Percentiles rank a stretch among this genome's conserved stretches.
phyloP scores from a whole-genome alignment of 1,284 basidiomycete genomes.

The Ustilago hordei region DNA sequence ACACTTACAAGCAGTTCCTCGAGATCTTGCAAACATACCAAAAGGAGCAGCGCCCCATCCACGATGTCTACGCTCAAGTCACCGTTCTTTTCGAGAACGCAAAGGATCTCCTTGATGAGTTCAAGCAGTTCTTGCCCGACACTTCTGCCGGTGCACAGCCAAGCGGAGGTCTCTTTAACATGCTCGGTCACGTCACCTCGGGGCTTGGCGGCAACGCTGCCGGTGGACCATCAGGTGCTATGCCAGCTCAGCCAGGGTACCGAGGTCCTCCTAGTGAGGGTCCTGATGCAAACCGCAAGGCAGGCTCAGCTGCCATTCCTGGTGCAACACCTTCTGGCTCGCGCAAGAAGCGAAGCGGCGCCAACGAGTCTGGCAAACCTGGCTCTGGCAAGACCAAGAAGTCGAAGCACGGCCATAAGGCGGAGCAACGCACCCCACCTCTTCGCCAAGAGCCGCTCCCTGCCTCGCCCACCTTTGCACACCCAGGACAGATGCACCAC shows the following conservation, averaged over 20 bases:
- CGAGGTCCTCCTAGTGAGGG: constrained; percentile 63
- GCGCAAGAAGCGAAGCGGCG: constrained; percentile 58
- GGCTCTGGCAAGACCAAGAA: constrained; percentile 60
- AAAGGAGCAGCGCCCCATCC: constrained; percentile 87
- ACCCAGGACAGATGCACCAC: constrained; percentile 50
- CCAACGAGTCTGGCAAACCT: constrained; percentile 45
- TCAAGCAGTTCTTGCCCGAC: constrained; percentile 95
- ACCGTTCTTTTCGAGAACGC: constrained; percentile 91
- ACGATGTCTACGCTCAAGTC: constrained; percentile 93
- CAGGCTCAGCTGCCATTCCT: constrained; percentile 75
- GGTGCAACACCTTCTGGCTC: constrained; percentile 45
- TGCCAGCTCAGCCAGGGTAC: constrained; percentile 32
- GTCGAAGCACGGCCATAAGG: constrained; percentile 62
- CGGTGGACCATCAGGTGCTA: constrained; percentile 36
- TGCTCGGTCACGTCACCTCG: constrained; percentile 70
- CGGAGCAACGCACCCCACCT: constrained; percentile 50
- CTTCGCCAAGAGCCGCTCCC: constrained; percentile 47
- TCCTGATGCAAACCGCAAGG: constrained; percentile 73
- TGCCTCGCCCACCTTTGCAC: constrained; percentile 42
- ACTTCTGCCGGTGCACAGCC: constrained; percentile 60
- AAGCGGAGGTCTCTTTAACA: constrained; percentile 70
- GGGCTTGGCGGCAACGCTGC: constrained; percentile 47
- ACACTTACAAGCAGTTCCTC: constrained; percentile 97
- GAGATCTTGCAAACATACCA: constrained; percentile 98
- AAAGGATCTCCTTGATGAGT: constrained; percentile 91